Evolutionary conservation across 2,329 filamentous ascomycete species (phyloP).

Genomic region (Penicillium griseofulvum): DNA sequence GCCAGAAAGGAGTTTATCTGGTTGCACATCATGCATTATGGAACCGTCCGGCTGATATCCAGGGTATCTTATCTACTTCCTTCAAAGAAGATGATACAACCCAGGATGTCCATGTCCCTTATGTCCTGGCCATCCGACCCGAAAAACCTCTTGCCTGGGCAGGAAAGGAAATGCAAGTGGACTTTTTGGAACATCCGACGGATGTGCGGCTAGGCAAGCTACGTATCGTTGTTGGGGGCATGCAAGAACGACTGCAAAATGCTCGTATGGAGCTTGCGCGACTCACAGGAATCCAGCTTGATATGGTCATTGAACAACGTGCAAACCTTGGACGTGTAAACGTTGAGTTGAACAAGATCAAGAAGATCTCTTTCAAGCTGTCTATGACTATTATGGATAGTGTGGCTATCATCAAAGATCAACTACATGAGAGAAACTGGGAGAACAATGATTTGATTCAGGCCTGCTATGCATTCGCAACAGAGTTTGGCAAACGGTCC

Average conservation of each 20-base stretch:
- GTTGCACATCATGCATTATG: constrained; percentile 79
- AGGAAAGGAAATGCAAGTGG: constrained; percentile 68
- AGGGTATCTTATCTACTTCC: constrained; percentile 77
- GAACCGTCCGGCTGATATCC: constrained; percentile 75
- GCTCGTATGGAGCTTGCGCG: constrained; percentile 77
- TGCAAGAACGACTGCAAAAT: constrained; percentile 71
- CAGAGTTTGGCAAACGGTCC: constrained; percentile 94
- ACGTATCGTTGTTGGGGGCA: constrained; percentile 83
- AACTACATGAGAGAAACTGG: constrained; percentile 66
- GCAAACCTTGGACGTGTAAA: constrained; percentile 94
- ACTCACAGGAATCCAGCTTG: constrained; percentile 77
- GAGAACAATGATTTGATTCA: constrained; percentile 95
- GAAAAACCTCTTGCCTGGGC: constrained; percentile 79
- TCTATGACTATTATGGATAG: constrained; percentile 99
- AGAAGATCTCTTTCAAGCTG: constrained; percentile 91
- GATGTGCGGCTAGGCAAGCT: constrained; percentile 85
- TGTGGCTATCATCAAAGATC: constrained; percentile 85
- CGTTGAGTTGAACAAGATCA: constrained; percentile 84
- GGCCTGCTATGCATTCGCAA: constrained; percentile 97
- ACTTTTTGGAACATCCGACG: constrained; percentile 72
- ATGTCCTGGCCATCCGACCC: constrained; percentile 79
- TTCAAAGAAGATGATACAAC: constrained; percentile 66
- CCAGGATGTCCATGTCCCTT: constrained; percentile 73
- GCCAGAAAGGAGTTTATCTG: constrained; percentile 74
- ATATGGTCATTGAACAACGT: constrained; percentile 85